Evolutionary conservation across 2,329 filamentous ascomycete species (phyloP), one percentile per base, ranked within the genome.

Genomic region (Trichophaea hybrida): DNA sequence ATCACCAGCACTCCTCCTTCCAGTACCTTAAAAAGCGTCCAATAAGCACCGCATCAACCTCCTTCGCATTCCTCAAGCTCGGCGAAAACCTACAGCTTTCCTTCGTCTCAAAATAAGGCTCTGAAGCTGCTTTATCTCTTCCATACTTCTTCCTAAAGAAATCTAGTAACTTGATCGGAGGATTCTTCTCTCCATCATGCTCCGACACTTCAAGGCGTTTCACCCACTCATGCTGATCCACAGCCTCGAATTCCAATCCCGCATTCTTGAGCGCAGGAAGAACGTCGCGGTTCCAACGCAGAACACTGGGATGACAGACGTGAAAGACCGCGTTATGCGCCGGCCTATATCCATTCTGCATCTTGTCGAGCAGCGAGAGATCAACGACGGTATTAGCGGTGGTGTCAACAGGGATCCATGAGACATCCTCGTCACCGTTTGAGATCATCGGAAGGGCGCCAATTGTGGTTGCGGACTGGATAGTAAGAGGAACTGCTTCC

Each of bases 61-160:
- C 32, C 55, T 50, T 57, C 10, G 50, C 61, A 24, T 55, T 37
- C 13, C 32, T 31, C 49, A 62, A 58, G n/a, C 38, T 6, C 54
- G 55, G 38, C 7, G 57, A 60, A 24, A 56, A 51, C 12, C 51
- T 58, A 2, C 59, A 57, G 5, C 51, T 52, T 50, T 58, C 43
- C 15, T 53, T 60, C 1, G 61, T 62, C 44, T 58, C 58, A 38
- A 59, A 58, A 37, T 58, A 61, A 8, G 61, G 59, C n/a, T 70
- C 70, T 31, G 72, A 66, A 0, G 69, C 71, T 0, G 72, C 70
- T 3, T 67, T 69, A 17, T 74, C 73, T 48, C 75, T 74, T 52
- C 76, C 75, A 62, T 80, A 80, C 65, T 80, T 80, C 1, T 70
- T 70, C 3, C 72, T 69, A 60, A 79, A 80, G 70, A 78, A 81